Conservation (phyloP, 208 protist species). For the Spongospora subterranea region DNA sequence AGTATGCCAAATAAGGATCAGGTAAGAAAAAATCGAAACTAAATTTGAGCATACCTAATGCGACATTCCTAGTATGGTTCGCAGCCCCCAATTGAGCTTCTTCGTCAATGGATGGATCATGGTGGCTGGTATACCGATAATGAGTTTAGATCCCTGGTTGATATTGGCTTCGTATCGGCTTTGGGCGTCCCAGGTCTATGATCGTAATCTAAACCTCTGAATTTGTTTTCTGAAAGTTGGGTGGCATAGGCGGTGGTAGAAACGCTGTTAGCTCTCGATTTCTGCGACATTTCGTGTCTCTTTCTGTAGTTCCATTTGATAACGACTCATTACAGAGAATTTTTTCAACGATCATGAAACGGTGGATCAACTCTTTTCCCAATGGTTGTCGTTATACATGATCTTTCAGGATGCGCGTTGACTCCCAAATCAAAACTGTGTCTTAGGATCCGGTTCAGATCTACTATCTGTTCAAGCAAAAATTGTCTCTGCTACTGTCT, state of each 20-base stretch:
- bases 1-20: constrained; percentile 97
- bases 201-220: neutral
- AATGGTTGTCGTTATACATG: neutral
- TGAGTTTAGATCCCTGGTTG: constrained; percentile 91
- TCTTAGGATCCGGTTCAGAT: constrained; percentile 56
- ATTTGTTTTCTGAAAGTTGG: constrained; percentile 78
- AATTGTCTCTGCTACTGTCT: constrained; percentile 89
- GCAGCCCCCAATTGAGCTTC: constrained; percentile 96
- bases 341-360: constrained; percentile 91
- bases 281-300: constrained; percentile 95
- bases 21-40: neutral
- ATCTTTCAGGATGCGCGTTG: neutral
- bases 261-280: constrained; percentile 93
- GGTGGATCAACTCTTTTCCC: constrained; percentile 80
- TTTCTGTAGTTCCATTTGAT: constrained; percentile 92
- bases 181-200: constrained; percentile 52
- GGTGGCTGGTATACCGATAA: constrained; percentile 86
- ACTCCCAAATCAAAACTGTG: neutral
- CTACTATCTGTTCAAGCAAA: constrained; percentile 73
- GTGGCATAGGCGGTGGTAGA: constrained; percentile 92
- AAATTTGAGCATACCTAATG: neutral
- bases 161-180: constrained; percentile 88
- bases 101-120: constrained; percentile 98
- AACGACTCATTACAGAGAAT: constrained; percentile 92
- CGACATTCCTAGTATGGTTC: constrained; percentile 85